Evolutionary conservation across 306 rosid genomes (phyloP).

Genomic region (Quercus rubra): DNA sequence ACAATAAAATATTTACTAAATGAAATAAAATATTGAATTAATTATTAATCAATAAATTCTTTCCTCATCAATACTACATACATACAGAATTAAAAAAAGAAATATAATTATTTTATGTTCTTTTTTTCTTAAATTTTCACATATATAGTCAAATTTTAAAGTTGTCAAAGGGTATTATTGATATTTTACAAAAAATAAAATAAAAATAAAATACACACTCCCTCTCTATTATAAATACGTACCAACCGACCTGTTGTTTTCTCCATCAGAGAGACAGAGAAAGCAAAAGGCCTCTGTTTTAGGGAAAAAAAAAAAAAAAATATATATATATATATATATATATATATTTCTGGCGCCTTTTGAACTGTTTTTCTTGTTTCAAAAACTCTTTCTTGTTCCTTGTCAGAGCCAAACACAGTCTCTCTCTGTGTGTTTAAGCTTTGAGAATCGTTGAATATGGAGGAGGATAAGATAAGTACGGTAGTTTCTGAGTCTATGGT

Average conservation of each 20-base stretch:
- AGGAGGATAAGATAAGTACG: not conserved
- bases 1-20: constrained; percentile 9
- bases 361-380: not conserved
- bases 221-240: too few relatives aligned
- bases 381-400: not conserved
- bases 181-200: too few relatives aligned
- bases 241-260: too few relatives aligned
- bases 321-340: too few relatives aligned
- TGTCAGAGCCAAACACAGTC: not conserved
- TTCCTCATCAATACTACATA: not conserved
- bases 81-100: not conserved
- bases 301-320: too few relatives aligned
- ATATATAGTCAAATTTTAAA: too few relatives aligned
- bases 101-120: not conserved
- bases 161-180: too few relatives aligned
- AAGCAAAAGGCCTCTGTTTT: not conserved
- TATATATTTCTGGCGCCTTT: constrained; percentile 10
- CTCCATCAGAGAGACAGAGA: too few relatives aligned
- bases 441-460: constrained; percentile 23
- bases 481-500: not conserved
- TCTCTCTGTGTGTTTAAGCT: not conserved
- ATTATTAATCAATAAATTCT: not conserved
- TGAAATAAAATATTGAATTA: not conserved
- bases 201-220: too few relatives aligned
- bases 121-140: too few relatives aligned